phyloP scores from a whole-genome alignment of 192 early-diverging fungal genomes.

The Coemansia sp. region DNA sequence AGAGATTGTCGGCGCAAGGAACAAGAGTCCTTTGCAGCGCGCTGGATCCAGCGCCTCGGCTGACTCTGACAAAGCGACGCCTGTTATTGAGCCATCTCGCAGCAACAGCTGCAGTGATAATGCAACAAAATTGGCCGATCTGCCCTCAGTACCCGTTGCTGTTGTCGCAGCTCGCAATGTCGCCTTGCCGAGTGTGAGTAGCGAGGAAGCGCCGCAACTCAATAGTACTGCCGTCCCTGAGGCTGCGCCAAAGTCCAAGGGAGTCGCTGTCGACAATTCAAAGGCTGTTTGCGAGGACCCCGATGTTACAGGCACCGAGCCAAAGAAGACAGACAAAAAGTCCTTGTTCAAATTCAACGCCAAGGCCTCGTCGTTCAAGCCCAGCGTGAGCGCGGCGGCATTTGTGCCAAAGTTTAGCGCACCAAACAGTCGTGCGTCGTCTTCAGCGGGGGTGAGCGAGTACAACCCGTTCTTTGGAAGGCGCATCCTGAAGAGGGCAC shows the following conservation, averaged over 20 bases:
- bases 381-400: conserved; percentile 63
- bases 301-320: conserved; percentile 1
- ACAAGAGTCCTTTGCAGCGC: conserved; percentile 25
- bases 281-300: background rate
- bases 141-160: background rate
- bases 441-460: conserved; percentile 26
- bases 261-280: background rate
- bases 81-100: background rate
- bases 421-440: conserved; percentile 37
- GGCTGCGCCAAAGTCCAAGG: background rate
- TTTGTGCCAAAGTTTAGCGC: conserved; percentile 65
- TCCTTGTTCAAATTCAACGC: conserved; percentile 64
- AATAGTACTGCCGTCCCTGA: background rate
- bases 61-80: conserved; percentile 1
- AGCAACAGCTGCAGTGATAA: background rate
- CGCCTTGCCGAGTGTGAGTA: background rate
- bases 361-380: conserved; percentile 75
- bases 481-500: conserved; percentile 30
- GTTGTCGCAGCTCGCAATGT: background rate
- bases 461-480: conserved; percentile 49
- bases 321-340: conserved; percentile 21
- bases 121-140: too few relatives aligned
- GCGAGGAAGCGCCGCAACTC: background rate
- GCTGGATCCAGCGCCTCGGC: conserved; percentile 11
- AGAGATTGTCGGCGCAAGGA: conserved; percentile 66